phyloP scores from a whole-genome alignment of 2,329 filamentous ascomycete genomes.

The Teratosphaeria zuluensis region DNA sequence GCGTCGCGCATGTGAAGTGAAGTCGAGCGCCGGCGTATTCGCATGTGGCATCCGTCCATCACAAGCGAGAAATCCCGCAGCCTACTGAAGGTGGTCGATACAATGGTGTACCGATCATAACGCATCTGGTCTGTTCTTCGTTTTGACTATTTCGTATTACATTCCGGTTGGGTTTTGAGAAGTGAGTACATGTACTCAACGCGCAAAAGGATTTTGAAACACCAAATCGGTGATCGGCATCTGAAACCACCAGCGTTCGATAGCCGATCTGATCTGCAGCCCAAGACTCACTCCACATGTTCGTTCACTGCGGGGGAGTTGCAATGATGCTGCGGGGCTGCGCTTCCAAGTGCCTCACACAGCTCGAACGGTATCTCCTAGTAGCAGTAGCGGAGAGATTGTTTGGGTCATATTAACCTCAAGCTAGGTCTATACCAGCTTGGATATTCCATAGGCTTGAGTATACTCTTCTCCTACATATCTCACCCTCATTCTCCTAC shows the following conservation, averaged over 20 bases:
- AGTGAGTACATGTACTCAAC: no score
- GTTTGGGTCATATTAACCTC: neutral
- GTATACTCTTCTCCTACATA: neutral
- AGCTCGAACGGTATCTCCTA: neutral
- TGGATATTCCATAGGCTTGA: neutral
- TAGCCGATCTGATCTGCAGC: neutral
- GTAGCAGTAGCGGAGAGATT: neutral
- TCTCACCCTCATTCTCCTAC: neutral
- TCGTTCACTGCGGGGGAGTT: neutral
- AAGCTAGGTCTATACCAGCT: neutral
- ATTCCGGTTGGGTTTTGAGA: no score
- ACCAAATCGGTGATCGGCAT: neutral
- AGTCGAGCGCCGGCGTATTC: neutral
- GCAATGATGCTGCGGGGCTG: neutral
- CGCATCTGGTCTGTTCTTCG: no score
- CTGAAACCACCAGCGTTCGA: neutral
- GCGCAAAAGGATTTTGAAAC: neutral
- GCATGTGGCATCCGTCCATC: no score
- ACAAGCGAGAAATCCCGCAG: neutral
- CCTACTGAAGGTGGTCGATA: no score
- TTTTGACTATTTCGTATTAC: no score
- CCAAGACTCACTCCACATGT: neutral
- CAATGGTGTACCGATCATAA: no score
- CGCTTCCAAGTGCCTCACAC: neutral
- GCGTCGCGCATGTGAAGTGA: neutral